Evolutionary conservation across 257 asterid species (phyloP), one percentile per base, ranked within the genome.

Genomic region (Solanum verrucosum): DNA sequence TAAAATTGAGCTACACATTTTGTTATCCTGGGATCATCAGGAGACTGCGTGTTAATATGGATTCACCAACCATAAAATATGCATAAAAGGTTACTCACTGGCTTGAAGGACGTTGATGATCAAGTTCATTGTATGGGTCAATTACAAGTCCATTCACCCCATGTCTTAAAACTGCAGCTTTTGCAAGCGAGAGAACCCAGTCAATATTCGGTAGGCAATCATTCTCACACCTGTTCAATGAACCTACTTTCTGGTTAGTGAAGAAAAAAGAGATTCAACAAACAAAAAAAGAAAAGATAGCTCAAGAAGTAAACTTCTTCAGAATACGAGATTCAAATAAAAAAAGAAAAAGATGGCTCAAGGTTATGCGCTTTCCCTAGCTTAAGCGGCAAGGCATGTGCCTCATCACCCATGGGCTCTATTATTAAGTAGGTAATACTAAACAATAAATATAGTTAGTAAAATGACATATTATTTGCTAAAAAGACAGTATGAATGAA

Each of bases 101-200:
- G 92, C 88, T 89, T 86, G 92, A 87, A 72, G 92, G 94, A 38
- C 99, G 99, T 90, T 97, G 99, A 94, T 97, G 99, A 91, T 97
- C 99, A 79, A 97, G 95, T 92, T 97, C 99, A 85, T 97, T 97
- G 90, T 97, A 97, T 38, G 99, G 99, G 90, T 97, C 99, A 83
- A 97, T 97, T 82, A 97, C 98, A 23, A 97, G 98, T 49, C 99
- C 99, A 89, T 91, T 94, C 79, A 97, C 93, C 67, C 99, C 99
- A 89, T 97, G 94, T 75, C 99, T 98, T 31, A 96, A 89, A 85
- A 97, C 98, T 87, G 99, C 98, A 35, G 94, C 92, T 90, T 90
- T 93, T 81, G 99, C 99, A 68, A 97, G 99, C 46, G 93, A 93
- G 68, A 97, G 98, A 94, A 97, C 98, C 99, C 98, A 97, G 67